Conservation (phyloP, 805 yeast genomes). For the Cyberlindnera meyerae region DNA sequence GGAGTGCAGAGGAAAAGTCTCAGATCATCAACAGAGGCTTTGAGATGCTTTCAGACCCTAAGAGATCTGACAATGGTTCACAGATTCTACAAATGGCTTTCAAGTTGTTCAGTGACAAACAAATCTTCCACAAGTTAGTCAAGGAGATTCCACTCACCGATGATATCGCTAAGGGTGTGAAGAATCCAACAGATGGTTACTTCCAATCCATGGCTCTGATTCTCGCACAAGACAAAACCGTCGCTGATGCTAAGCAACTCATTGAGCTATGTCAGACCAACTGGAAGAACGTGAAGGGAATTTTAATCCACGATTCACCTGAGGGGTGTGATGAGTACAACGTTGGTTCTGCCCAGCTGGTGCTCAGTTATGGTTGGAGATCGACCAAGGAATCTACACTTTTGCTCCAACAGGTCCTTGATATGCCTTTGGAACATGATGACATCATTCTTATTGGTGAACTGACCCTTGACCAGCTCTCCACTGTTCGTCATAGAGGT, state of each 20-base stretch:
- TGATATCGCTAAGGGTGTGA: constrained; percentile 39
- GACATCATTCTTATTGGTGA: constrained; percentile 40
- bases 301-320: constrained; percentile 65
- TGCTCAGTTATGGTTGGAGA: constrained; percentile 75
- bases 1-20: constrained; percentile 8
- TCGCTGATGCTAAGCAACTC: constrained; percentile 7
- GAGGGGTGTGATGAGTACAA: constrained; percentile 53
- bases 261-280: constrained; percentile 22
- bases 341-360: constrained; percentile 38
- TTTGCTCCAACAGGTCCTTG: constrained; percentile 44
- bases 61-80: constrained; percentile 79
- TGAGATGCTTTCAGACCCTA: constrained; percentile 39
- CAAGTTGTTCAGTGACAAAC: constrained; percentile 31
- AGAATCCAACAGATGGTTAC: constrained; percentile 62
- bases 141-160: constrained; percentile 31
- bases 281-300: constrained; percentile 34
- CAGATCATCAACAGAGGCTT: constrained; percentile 25
- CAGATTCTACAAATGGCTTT: constrained; percentile 49
- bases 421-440: constrained; percentile 19
- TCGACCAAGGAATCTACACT: constrained; percentile 70
- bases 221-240: constrained; percentile 23
- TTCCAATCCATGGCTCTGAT: constrained; percentile 54
- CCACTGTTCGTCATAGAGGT: constrained; percentile 80
- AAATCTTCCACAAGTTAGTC: constrained; percentile 31
- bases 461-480: constrained; percentile 58